These are phyloP conservation scores for Lophiostoma macrostomum DNA, from an alignment of 495 filamentous ascomycete species.

Conservation along the genomic window DNA sequence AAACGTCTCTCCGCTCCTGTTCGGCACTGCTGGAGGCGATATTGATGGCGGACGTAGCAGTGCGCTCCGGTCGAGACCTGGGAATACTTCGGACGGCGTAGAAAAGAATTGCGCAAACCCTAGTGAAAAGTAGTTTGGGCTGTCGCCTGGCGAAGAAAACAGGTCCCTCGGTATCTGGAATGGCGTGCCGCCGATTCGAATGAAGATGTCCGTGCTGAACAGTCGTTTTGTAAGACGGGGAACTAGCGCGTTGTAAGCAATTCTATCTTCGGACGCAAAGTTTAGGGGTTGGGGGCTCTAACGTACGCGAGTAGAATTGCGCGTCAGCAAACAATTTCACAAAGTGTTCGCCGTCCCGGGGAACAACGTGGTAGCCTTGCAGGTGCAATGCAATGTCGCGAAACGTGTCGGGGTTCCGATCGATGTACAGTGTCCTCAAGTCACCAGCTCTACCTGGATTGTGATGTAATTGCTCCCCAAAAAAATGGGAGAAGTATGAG, in stretches of 20 bases:
- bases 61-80: conserved; percentile 72
- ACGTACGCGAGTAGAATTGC: conserved; percentile 84
- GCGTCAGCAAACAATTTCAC: conserved; percentile 93
- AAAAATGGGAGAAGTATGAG: conserved; percentile 96
- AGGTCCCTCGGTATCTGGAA: conserved; percentile 90
- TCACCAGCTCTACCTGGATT: conserved; percentile 58
- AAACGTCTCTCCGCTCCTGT: conserved; percentile 75
- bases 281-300: neutral
- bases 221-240: conserved; percentile 88
- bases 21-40: conserved; percentile 73
- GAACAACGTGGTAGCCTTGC: conserved; percentile 87
- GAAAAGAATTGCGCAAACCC: conserved; percentile 90
- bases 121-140: conserved; percentile 92
- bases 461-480: conserved; percentile 72
- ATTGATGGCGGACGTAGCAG: conserved; percentile 91
- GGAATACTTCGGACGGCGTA: conserved; percentile 75
- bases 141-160: conserved; percentile 80
- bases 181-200: conserved; percentile 76
- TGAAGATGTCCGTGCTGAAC: conserved; percentile 90
- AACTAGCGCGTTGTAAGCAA: conserved; percentile 47
- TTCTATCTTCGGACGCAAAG: neutral
- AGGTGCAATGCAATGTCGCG: conserved; percentile 85
- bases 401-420: conserved; percentile 89
- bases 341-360: conserved; percentile 79
- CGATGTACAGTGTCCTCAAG: conserved; percentile 81